Evolutionary conservation across 208 protist species (phyloP).

Genomic region (Leptomonas pyrrhocoris): DNA sequence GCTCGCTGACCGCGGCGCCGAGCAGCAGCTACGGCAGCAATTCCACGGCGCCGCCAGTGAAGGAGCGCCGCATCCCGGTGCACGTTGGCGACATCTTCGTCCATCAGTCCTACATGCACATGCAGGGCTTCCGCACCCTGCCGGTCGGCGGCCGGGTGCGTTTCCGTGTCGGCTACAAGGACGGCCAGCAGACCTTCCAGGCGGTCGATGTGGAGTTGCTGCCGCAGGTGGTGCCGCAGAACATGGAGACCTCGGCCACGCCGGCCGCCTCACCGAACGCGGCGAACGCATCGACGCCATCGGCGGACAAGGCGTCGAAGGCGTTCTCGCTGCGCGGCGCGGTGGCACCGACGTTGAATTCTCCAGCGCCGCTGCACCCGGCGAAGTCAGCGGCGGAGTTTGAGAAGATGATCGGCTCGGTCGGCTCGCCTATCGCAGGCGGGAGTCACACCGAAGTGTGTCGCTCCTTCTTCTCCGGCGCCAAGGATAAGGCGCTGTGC

Average conservation of each 20-base stretch:
- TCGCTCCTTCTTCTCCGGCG: background rate
- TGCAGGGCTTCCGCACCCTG: constrained; percentile 62
- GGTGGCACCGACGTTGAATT: no score
- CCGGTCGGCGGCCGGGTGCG: constrained; percentile 53
- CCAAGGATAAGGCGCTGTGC: background rate
- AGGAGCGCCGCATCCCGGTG: constrained; percentile 33
- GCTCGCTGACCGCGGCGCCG: constrained; percentile 3
- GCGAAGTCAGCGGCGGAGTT: background rate
- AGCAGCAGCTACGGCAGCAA: background rate
- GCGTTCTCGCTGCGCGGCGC: background rate
- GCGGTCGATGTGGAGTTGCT: constrained; percentile 55
- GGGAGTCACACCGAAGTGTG: background rate
- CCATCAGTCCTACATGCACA: constrained; percentile 68
- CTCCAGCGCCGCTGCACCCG: no score
- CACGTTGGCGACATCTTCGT: constrained; percentile 66
- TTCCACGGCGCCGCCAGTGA: constrained; percentile 1
- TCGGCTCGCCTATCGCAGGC: background rate
- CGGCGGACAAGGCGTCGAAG: background rate
- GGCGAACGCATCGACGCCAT: background rate
- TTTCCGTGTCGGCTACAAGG: constrained; percentile 57
- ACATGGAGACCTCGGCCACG: constrained; percentile 1
- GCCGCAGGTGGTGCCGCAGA: constrained; percentile 23
- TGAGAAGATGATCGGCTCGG: background rate
- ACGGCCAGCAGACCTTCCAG: constrained; percentile 48
- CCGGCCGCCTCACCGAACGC: background rate